These are phyloP conservation scores for Phragmites australis DNA, from an alignment of 176 grass and related monocot species.

Conservation along the genomic window DNA sequence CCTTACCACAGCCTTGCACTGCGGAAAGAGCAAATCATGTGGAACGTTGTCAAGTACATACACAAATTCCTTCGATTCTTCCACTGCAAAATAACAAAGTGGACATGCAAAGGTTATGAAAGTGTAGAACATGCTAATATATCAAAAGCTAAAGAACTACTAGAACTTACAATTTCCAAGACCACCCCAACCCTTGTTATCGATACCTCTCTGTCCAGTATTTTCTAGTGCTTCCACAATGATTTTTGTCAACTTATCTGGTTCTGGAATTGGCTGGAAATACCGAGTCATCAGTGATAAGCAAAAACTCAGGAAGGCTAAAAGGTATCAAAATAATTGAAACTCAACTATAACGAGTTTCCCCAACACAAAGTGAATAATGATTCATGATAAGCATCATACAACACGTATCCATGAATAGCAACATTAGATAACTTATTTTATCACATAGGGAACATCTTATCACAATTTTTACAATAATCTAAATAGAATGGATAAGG, in stretches of 20 bases:
- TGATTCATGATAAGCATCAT: not conserved
- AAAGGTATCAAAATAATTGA: not conserved
- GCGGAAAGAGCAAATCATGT: slow-evolving; percentile 89
- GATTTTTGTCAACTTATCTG: slow-evolving; percentile 52
- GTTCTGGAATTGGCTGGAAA: slow-evolving; percentile 58
- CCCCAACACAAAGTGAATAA: slow-evolving; percentile 6
- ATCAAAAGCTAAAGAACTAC: not conserved
- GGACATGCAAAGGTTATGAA: slow-evolving; percentile 8
- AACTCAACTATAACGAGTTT: not conserved
- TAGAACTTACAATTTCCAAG: slow-evolving; percentile 56
- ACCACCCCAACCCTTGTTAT: slow-evolving; percentile 64
- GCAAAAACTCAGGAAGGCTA: not conserved
- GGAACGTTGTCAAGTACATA: slow-evolving; percentile 78
- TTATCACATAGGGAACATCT: no score
- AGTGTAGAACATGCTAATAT: not conserved
- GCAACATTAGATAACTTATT: no score
- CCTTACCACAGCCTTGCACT: slow-evolving; percentile 88
- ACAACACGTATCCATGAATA: not conserved
- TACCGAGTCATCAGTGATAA: not conserved
- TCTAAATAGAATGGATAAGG: no score
- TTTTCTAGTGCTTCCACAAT: slow-evolving; percentile 61
- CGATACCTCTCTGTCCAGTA: slow-evolving; percentile 64
- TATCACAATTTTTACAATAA: no score
- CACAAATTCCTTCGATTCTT: slow-evolving; percentile 59
- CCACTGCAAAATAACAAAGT: slow-evolving; percentile 51